Conservation (phyloP, 208 protist species). For the Wallacemonas sp. region DNA sequence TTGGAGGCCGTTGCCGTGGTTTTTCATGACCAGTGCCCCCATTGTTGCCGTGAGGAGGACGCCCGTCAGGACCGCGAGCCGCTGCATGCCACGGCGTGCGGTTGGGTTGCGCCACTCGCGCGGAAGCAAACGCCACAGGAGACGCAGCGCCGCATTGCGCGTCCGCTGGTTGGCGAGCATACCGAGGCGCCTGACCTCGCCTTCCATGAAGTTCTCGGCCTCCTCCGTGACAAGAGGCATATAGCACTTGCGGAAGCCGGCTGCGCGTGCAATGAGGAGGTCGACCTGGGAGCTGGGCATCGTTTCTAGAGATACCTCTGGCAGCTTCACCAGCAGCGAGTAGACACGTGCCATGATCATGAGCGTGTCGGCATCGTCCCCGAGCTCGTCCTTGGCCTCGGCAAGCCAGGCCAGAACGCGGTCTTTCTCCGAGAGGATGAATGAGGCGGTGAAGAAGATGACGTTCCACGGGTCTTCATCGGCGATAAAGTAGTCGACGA, state of each 20-base stretch:
- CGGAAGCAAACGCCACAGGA: constrained; percentile 64
- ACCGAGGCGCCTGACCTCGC: constrained; percentile 53
- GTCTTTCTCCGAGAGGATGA: constrained; percentile 56
- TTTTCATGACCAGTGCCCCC: constrained; percentile 24
- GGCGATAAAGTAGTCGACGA: constrained; percentile 81
- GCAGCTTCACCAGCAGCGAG: constrained; percentile 52
- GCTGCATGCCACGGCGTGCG: constrained; percentile 17
- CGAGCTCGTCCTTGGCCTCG: constrained; percentile 30
- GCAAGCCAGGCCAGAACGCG: constrained; percentile 51
- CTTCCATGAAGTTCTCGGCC: constrained; percentile 50
- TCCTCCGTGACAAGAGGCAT: constrained; percentile 25
- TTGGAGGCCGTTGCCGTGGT: background rate
- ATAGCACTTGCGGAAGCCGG: constrained; percentile 32
- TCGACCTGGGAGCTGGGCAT: constrained; percentile 34
- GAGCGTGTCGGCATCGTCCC: constrained; percentile 39
- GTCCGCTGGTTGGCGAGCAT: constrained; percentile 62
- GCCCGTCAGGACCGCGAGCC: constrained; percentile 26
- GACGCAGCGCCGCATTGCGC: constrained; percentile 67
- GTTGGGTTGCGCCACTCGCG: constrained; percentile 77
- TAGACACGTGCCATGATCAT: constrained; percentile 77
- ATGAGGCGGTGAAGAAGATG: constrained; percentile 78
- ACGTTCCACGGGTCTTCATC: constrained; percentile 51
- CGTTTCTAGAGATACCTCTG: constrained; percentile 33
- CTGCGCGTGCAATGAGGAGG: constrained; percentile 38
- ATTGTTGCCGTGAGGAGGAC: constrained; percentile 31